phyloP scores from a whole-genome alignment of 2,329 filamentous ascomycete species.

The Calycina herbarum region DNA sequence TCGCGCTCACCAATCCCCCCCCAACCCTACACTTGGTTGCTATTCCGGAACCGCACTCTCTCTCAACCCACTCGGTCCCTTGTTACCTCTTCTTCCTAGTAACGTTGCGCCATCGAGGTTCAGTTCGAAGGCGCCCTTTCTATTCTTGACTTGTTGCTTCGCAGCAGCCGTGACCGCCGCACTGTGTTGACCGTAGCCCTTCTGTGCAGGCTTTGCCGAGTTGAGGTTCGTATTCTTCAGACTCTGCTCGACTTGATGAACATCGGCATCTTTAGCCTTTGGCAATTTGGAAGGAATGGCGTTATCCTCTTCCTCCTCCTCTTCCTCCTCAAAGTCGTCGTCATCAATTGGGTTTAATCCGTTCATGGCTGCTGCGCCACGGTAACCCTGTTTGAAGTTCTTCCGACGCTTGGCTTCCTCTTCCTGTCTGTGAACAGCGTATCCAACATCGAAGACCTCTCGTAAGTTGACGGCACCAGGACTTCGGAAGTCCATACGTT shows the following conservation, averaged over 20 bases:
- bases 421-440: slow-evolving; percentile 94
- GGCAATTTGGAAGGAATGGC: slow-evolving; percentile 63
- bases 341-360: slow-evolving; percentile 64
- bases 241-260: slow-evolving; percentile 79
- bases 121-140: slow-evolving; percentile 84
- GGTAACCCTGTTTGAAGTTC: slow-evolving; percentile 71
- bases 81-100: slow-evolving; percentile 67
- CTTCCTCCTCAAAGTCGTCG: slow-evolving; percentile 65
- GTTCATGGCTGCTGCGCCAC: slow-evolving; percentile 63
- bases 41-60: slow-evolving; percentile 30
- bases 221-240: slow-evolving; percentile 80
- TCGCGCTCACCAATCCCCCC: slow-evolving; percentile 1
- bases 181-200: slow-evolving; percentile 87
- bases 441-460: slow-evolving; percentile 97
- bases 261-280: slow-evolving; percentile 58
- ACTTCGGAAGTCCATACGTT: slow-evolving; percentile 87
- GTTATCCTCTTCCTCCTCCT: slow-evolving; percentile 60
- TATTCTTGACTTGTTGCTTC: slow-evolving; percentile 71
- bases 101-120: slow-evolving; percentile 89
- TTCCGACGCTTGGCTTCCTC: slow-evolving; percentile 92
- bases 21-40: slow-evolving; percentile 1
- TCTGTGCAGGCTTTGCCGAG: slow-evolving; percentile 52
- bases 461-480: slow-evolving; percentile 93
- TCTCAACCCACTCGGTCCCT: slow-evolving; percentile 39
- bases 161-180: slow-evolving; percentile 81